Base-by-base conservation (phyloP, 768 basidiomycete species). In the Neoboletus subvelutipes region DNA sequence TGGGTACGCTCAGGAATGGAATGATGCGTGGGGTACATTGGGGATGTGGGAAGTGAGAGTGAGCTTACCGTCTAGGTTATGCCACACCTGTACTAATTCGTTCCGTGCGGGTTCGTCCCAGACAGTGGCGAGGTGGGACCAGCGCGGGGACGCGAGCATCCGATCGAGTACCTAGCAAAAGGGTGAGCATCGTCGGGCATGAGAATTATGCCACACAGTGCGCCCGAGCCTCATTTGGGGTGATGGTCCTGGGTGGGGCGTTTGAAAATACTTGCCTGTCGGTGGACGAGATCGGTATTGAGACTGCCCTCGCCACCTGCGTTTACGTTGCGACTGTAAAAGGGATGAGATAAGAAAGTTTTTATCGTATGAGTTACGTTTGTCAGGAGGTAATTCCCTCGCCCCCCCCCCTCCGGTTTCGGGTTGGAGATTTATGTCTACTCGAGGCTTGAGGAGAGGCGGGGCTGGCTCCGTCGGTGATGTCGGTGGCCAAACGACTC, bases 201-300 rank as follows among this genome's bases (percentile, higher is more conserved):
- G 33, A 26, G 33, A 46, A 31, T 12, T 5, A 12, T 29, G 18
- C 18, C 45, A 10, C 13, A 5, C 7, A 9, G 18, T 37, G 37
- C 11, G 31, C 3, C 3, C 3, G 28, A 28, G 28, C 28, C 5
- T n/a, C n/a, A n/a, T n/a, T n/a, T n/a, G n/a, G n/a, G n/a, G n/a
- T n/a, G n/a, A n/a, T 33, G 33, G 11, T 33, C 33, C 33, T 8
- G 3, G 33, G 33, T 33, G 33, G 12, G 33, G 2, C 12, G 33
- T 33, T 33, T 33, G 39, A 4, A 39, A 8, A 46, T 3, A 47
- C 48, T 50, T 50, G 49, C 49, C 49, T 50, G 26, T 39, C 49
- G 49, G 64, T 87, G 84, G 72, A 82, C 77, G 22, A 71, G 51
- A 55, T 88, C 87, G 12, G 84, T 72, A 60, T 80, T 85, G 8